A percentile compares a stretch with the other conserved stretches of the same genome.
Conservation (phyloP, 129 eudicot species). For the Flaveria linearis region DNA sequence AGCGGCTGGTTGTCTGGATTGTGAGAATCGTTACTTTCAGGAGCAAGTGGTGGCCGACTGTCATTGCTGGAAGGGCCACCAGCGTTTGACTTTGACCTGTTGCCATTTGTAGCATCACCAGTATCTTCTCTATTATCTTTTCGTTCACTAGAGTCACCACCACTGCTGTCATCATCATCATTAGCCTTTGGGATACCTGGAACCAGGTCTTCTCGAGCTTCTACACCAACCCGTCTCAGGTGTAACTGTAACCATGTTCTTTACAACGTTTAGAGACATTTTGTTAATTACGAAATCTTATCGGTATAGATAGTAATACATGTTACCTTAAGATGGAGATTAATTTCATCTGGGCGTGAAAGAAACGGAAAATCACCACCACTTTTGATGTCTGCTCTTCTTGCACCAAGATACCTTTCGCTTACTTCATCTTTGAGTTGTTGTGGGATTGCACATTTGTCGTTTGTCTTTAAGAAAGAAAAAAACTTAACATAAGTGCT, state of each 20-base stretch:
- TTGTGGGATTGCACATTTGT: constrained; percentile 79
- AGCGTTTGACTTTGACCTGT: constrained; percentile 41
- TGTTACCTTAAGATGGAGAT: constrained; percentile 94
- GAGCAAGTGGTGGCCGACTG: constrained; percentile 51
- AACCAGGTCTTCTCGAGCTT: constrained; percentile 70
- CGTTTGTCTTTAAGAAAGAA: constrained; percentile 67
- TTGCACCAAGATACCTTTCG: constrained; percentile 89
- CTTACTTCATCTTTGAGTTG: constrained; percentile 86
- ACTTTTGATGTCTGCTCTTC: constrained; percentile 77
- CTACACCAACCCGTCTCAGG: constrained; percentile 93
- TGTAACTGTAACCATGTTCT: constrained; percentile 57
- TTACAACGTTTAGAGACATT: not conserved
- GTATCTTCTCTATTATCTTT: constrained; percentile 37
- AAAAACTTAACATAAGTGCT: constrained; percentile 7
- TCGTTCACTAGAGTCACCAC: constrained; percentile 39
- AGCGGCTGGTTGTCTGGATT: constrained; percentile 40
- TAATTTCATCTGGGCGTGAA: constrained; percentile 95
- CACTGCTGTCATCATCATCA: constrained; percentile 35
- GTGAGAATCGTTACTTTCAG: constrained; percentile 39
- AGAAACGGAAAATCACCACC: constrained; percentile 98
- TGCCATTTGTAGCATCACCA: constrained; percentile 46
- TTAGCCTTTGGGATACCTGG: constrained; percentile 52
- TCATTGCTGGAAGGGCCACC: constrained; percentile 34
- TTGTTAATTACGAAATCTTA: not conserved
- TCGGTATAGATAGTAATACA: not conserved